Evolutionary conservation across 805 yeast genomes (phyloP).

Genomic region (Suhomyces xylopsoci): DNA sequence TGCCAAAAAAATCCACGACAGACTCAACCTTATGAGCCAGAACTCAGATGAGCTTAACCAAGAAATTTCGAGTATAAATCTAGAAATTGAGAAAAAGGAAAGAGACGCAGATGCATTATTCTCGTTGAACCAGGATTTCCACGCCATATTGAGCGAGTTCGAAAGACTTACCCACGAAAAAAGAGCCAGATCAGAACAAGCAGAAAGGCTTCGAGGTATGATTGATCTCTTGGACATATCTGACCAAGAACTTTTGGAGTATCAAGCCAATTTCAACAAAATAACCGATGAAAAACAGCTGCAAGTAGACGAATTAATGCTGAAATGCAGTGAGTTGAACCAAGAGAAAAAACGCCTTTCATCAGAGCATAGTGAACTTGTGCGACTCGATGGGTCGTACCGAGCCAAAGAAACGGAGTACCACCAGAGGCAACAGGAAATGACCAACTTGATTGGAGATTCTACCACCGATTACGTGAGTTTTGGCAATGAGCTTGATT

Average conservation of each 20-base stretch:
- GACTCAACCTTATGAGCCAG: constrained; percentile 40
- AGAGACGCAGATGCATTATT: constrained; percentile 60
- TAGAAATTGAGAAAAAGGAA: constrained; percentile 51
- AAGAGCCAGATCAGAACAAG: constrained; percentile 46
- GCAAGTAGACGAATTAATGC: constrained; percentile 11
- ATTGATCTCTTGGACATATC: constrained; percentile 45
- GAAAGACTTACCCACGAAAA: constrained; percentile 54
- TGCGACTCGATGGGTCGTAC: constrained; percentile 55
- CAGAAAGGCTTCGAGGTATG: constrained; percentile 46
- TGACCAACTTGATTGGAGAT: constrained; percentile 3
- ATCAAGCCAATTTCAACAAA: constrained; percentile 28
- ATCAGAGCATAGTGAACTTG: constrained; percentile 25
- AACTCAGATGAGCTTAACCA: constrained; percentile 44
- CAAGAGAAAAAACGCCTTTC: constrained; percentile 18
- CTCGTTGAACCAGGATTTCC: constrained; percentile 77
- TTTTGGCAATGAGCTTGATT: neutral
- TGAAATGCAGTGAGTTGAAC: constrained; percentile 12
- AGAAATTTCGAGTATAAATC: constrained; percentile 48
- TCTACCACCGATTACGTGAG: neutral
- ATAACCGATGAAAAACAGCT: constrained; percentile 16
- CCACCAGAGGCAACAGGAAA: constrained; percentile 11
- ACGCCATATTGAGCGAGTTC: constrained; percentile 60
- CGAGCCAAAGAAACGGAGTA: constrained; percentile 41
- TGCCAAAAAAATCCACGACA: constrained; percentile 55
- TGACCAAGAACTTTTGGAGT: constrained; percentile 27